Conservation (phyloP, 495 filamentous ascomycete species). For the Neurospora intermedia region DNA sequence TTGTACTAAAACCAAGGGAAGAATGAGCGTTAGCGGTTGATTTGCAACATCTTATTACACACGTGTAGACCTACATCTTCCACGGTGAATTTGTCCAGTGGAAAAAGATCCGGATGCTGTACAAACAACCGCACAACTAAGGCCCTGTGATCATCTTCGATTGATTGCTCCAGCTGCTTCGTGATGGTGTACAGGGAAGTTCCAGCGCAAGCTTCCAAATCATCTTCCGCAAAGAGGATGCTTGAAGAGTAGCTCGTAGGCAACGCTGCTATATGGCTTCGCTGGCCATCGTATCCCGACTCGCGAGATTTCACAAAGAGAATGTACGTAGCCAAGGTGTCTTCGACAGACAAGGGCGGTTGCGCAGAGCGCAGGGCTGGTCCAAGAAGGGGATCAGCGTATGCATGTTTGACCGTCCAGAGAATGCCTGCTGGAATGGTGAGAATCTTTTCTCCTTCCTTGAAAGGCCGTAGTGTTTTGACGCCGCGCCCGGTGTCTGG, state of each 20-base stretch:
- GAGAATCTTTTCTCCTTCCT: constrained; percentile 22
- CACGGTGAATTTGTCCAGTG: constrained; percentile 20
- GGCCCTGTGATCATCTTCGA: constrained; percentile 18
- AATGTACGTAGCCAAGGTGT: constrained; percentile 21
- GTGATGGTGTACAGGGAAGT: constrained; percentile 21
- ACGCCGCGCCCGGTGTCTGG: constrained; percentile 19
- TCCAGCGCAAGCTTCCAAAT: constrained; percentile 21
- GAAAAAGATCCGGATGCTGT: constrained; percentile 23
- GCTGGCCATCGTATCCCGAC: constrained; percentile 21
- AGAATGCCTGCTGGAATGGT: constrained; percentile 19
- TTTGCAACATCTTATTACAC: constrained; percentile 11
- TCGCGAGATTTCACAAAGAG: constrained; percentile 23
- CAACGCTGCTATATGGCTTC: constrained; percentile 20
- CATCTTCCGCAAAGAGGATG: constrained; percentile 21
- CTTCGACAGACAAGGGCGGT: constrained; percentile 22
- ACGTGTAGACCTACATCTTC: constrained; percentile 17
- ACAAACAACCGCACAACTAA: constrained; percentile 16
- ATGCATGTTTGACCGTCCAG: constrained; percentile 25
- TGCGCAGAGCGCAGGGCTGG: constrained; percentile 18
- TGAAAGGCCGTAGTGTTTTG: constrained; percentile 17
- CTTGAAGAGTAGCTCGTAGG: constrained; percentile 23
- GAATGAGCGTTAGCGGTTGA: constrained; percentile 7
- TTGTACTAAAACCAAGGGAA: constrained; percentile 18
- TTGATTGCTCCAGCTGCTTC: constrained; percentile 18
- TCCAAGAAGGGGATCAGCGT: constrained; percentile 22